Evolutionary conservation across 2,329 filamentous ascomycete genomes (phyloP).

Genomic region (Aspergillus udagawae): DNA sequence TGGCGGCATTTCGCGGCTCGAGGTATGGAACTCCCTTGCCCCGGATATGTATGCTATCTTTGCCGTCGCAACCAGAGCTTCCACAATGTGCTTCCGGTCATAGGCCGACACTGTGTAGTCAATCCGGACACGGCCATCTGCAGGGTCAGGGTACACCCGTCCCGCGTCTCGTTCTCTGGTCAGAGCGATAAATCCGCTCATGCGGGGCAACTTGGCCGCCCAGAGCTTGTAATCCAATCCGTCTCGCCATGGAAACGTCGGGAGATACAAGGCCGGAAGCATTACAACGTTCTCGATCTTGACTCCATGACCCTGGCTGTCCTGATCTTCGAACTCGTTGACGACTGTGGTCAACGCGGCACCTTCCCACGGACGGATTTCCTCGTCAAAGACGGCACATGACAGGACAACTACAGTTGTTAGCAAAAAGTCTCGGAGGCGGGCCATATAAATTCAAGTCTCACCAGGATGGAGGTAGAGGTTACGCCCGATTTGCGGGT

Average conservation of each 20-base stretch:
- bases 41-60: conserved; percentile 76
- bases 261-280: conserved; percentile 64
- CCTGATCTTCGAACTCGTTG: conserved; percentile 73
- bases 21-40: conserved; percentile 72
- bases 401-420: conserved; percentile 35
- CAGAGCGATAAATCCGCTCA: conserved; percentile 69
- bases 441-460: conserved; percentile 22
- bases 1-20: conserved; percentile 58
- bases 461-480: conserved; percentile 76
- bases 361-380: conserved; percentile 69
- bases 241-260: conserved; percentile 62
- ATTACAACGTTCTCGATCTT: conserved; percentile 77
- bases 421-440: neutral
- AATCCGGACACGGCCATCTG: conserved; percentile 61
- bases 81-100: conserved; percentile 67
- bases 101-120: conserved; percentile 67
- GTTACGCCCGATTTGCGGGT: conserved; percentile 75
- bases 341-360: conserved; percentile 76
- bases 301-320: conserved; percentile 72
- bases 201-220: conserved; percentile 63
- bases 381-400: conserved; percentile 62
- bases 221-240: conserved; percentile 70
- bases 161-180: conserved; percentile 73
- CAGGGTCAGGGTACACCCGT: conserved; percentile 67
- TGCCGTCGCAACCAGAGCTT: conserved; percentile 66